Conservation (phyloP, 2,329 filamentous ascomycete species). For the Microsporum canis region DNA sequence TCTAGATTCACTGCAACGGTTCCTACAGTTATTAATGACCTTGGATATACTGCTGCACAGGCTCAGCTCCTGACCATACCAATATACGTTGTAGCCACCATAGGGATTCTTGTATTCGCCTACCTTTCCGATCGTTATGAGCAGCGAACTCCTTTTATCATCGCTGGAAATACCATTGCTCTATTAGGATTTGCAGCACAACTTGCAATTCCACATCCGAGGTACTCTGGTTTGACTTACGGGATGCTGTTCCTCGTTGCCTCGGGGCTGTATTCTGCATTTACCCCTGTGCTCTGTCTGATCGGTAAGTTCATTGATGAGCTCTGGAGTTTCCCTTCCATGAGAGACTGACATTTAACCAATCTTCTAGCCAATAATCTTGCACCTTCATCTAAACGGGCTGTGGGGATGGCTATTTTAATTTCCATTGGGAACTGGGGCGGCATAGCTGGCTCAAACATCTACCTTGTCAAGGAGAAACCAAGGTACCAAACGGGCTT, state of each 20-base stretch:
- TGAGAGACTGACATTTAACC: neutral
- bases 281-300: constrained; percentile 11
- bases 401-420: constrained; percentile 33
- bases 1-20: constrained; percentile 18
- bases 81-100: constrained; percentile 19
- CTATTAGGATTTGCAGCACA: constrained; percentile 51
- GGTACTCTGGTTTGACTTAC: constrained; percentile 12
- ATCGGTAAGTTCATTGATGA: neutral
- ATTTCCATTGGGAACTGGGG: constrained; percentile 34
- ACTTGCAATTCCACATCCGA: constrained; percentile 28
- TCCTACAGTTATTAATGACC: constrained; percentile 21
- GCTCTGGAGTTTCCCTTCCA: neutral
- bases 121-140: constrained; percentile 22
- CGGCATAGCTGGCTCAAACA: constrained; percentile 28
- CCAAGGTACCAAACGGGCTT: constrained; percentile 28
- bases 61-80: constrained; percentile 31
- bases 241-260: constrained; percentile 13
- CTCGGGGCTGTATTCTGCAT: constrained; percentile 11
- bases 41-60: constrained; percentile 32
- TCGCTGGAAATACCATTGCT: constrained; percentile 56
- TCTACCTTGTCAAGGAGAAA: constrained; percentile 21
- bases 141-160: constrained; percentile 24
- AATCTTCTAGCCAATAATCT: constrained; percentile 22
- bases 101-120: constrained; percentile 19
- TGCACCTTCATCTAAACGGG: constrained; percentile 30